Percentiles rank a stretch among this genome's conserved stretches.
phyloP scores from a whole-genome alignment of 176 grass and related monocot species.

The Eleusine coracana region DNA sequence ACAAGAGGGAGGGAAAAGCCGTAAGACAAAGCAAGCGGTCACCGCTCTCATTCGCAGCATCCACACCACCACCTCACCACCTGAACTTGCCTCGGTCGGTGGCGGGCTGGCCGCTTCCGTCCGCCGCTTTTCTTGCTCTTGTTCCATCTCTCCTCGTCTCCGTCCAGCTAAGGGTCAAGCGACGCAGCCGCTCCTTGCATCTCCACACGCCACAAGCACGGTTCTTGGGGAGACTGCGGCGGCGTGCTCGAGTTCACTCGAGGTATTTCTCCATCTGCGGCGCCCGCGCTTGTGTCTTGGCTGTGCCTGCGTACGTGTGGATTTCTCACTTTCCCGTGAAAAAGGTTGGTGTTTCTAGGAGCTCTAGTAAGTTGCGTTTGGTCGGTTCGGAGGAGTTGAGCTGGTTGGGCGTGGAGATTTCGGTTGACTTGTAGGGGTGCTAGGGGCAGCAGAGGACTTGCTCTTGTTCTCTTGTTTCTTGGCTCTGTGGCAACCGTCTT shows the following conservation, averaged over 20 bases:
- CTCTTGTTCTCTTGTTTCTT: slow-evolving; percentile 29
- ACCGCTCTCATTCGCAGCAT: slow-evolving; percentile 8
- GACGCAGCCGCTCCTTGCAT: not conserved
- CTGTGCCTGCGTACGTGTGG: not conserved
- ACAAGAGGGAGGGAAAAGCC: not conserved
- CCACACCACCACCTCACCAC: slow-evolving; percentile 9
- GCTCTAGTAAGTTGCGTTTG: not conserved
- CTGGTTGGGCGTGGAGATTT: slow-evolving; percentile 27
- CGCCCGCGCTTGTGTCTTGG: not conserved
- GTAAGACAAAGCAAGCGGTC: not conserved
- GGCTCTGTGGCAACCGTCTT: not conserved
- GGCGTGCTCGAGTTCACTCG: slow-evolving; percentile 7
- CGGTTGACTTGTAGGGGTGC: slow-evolving; percentile 34
- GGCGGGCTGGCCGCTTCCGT: slow-evolving; percentile 17
- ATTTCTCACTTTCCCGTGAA: not conserved
- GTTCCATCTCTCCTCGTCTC: slow-evolving; percentile 2
- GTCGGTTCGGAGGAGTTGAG: slow-evolving; percentile 28
- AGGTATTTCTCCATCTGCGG: slow-evolving; percentile 17
- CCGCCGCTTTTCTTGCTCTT: slow-evolving; percentile 27
- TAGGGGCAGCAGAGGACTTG: slow-evolving; percentile 8
- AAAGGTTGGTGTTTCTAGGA: not conserved
- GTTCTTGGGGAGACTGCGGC: not conserved
- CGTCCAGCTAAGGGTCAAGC: slow-evolving; percentile 11
- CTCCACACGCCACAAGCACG: not conserved
- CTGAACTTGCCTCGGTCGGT: slow-evolving; percentile 17